These are phyloP conservation scores for Bondarzewia mesenterica DNA, from an alignment of 1,284 basidiomycete species.

Conservation along the genomic window DNA sequence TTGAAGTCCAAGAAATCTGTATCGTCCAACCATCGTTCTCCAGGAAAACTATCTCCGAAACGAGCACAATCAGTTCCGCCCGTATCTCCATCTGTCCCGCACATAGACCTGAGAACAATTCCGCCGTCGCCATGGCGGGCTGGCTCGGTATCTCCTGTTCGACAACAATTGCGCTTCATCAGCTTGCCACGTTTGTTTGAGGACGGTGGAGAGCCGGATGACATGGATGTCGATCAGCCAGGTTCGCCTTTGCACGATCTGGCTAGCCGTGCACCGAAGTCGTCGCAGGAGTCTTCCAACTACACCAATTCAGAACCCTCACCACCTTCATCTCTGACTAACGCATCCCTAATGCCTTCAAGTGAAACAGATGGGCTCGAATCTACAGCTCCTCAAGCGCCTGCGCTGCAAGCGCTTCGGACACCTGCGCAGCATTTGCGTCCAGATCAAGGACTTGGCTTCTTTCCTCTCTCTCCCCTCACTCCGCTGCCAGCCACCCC, in stretches of 20 bases:
- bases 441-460: not conserved
- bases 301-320: no score
- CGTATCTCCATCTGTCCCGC: not conserved
- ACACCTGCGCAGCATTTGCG: not conserved
- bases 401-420: not conserved
- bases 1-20: not conserved
- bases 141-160: not conserved
- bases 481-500: constrained; percentile 1
- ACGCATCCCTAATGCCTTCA: no score
- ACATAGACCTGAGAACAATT: not conserved
- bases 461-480: not conserved
- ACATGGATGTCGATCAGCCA: not conserved
- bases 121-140: not conserved
- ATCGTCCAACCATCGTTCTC: not conserved
- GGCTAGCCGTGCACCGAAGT: no score
- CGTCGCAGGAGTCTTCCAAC: no score
- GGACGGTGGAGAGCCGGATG: not conserved
- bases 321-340: no score
- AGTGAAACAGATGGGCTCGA: no score
- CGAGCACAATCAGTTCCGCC: constrained; percentile 3
- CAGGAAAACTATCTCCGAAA: not conserved
- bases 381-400: not conserved
- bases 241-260: no score
- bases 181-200: not conserved
- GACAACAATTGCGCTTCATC: constrained; percentile 2